Conservation (phyloP, 129 eudicot genomes). For the Smallanthus sonchifolius region DNA sequence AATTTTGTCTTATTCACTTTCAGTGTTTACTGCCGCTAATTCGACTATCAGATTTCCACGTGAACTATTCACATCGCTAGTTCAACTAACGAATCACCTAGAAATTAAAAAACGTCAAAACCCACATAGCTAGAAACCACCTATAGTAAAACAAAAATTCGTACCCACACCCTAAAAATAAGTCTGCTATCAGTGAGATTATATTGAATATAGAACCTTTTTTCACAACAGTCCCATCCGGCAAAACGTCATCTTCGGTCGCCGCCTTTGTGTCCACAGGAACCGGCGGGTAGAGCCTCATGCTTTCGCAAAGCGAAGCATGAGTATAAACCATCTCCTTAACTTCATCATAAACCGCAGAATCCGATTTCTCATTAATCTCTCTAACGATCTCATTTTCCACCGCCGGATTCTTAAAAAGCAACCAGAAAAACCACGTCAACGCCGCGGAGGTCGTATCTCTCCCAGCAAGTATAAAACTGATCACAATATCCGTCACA, state of each 20-base stretch:
- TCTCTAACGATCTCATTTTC: slow-evolving; percentile 17
- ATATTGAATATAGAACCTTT: too few relatives aligned
- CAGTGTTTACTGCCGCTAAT: too few relatives aligned
- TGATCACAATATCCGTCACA: slow-evolving; percentile 46
- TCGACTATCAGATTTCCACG: too few relatives aligned
- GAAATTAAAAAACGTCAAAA: too few relatives aligned
- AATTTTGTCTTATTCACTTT: too few relatives aligned
- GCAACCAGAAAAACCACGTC: slow-evolving; percentile 24
- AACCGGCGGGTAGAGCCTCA: slow-evolving; percentile 30
- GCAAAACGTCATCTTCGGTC: slow-evolving; percentile 37
- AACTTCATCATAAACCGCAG: slow-evolving; percentile 23
- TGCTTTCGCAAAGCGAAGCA: slow-evolving; percentile 28
- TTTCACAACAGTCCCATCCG: slow-evolving; percentile 47
- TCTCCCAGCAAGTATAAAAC: slow-evolving; percentile 54
- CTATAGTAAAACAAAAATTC: too few relatives aligned
- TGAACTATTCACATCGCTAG: too few relatives aligned
- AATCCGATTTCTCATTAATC: slow-evolving; percentile 14
- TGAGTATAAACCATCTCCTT: slow-evolving; percentile 36
- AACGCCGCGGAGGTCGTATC: slow-evolving; percentile 30
- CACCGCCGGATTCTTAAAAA: slow-evolving; percentile 19
- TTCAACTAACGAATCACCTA: too few relatives aligned
- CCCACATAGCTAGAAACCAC: too few relatives aligned
- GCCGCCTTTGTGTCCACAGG: slow-evolving; percentile 18
- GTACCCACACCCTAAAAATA: too few relatives aligned
- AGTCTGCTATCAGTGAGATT: too few relatives aligned